phyloP scores from a whole-genome alignment of 352 stramenopile species.

The Phytophthora pinifolia region DNA sequence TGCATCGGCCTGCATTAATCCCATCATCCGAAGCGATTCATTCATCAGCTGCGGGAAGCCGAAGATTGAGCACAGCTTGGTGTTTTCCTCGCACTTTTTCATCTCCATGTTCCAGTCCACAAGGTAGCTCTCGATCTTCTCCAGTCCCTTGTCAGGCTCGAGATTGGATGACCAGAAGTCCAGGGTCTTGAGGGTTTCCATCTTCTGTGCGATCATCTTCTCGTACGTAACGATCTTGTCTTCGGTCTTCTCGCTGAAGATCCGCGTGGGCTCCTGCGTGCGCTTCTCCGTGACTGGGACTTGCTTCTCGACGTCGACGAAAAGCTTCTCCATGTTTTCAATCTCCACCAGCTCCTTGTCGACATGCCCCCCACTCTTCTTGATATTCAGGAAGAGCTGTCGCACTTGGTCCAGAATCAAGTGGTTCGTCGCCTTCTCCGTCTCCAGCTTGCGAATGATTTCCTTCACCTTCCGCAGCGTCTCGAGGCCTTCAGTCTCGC shows the following conservation, averaged over 20 bases:
- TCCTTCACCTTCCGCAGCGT: constrained; percentile 84
- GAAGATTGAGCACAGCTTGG: constrained; percentile 92
- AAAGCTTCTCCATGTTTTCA: constrained; percentile 85
- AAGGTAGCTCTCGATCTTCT: constrained; percentile 85
- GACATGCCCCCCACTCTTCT: constrained; percentile 75
- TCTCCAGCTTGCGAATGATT: constrained; percentile 79
- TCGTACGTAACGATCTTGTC: constrained; percentile 94
- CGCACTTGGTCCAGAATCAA: constrained; percentile 78
- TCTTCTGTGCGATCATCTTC: constrained; percentile 83
- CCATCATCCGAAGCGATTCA: constrained; percentile 85
- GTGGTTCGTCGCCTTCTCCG: constrained; percentile 65
- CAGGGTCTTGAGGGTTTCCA: constrained; percentile 76
- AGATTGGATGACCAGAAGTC: constrained; percentile 86
- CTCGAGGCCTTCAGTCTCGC: constrained; percentile 76
- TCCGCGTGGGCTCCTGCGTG: constrained; percentile 72
- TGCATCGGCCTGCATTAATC: constrained; percentile 80
- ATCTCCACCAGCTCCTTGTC: constrained; percentile 85
- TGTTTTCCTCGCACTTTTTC: constrained; percentile 91
- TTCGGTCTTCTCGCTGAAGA: constrained; percentile 92
- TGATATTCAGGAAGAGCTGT: constrained; percentile 78
- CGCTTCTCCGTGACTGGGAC: constrained; percentile 76
- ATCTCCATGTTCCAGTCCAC: constrained; percentile 89
- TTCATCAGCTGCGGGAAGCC: constrained; percentile 95
- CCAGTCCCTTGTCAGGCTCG: constrained; percentile 74
- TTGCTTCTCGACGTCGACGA: constrained; percentile 77